A percentile compares a stretch with the other conserved stretches of the same genome.
Conservation (phyloP, 441 rosid genomes). For the Dalechampia spathulata region DNA sequence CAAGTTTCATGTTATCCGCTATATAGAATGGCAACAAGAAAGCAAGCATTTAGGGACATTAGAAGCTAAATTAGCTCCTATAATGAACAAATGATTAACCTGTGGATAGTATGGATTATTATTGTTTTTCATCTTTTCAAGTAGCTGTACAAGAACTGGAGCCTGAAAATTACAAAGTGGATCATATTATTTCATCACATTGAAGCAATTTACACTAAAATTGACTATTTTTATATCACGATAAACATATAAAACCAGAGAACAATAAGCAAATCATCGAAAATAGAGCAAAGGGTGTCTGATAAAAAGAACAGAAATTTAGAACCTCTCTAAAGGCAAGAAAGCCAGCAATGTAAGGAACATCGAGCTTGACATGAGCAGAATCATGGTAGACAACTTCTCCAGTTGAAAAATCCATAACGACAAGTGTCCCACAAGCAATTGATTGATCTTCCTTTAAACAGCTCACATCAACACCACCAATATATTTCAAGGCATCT, state of each 20-base stretch:
- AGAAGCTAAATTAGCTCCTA: neutral
- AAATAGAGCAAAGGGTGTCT: neutral
- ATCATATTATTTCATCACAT: too few relatives aligned
- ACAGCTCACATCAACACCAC: conserved; percentile 85
- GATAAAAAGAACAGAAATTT: neutral
- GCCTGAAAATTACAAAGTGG: conserved; percentile 31
- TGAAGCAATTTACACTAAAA: neutral
- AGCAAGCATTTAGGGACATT: neutral
- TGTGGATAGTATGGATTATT: conserved; percentile 57
- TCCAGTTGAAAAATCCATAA: conserved; percentile 46
- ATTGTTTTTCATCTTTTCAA: conserved; percentile 55
- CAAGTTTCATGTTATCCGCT: neutral
- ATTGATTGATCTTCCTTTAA: conserved; percentile 56
- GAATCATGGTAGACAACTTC: conserved; percentile 44
- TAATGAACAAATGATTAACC: conserved; percentile 27
- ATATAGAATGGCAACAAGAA: neutral
- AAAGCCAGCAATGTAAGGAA: conserved; percentile 78
- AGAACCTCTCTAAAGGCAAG: conserved; percentile 86
- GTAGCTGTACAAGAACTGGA: conserved; percentile 52
- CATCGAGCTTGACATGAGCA: conserved; percentile 34
- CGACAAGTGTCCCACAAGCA: conserved; percentile 74
- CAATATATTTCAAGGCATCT: conserved; percentile 50
- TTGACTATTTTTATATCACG: neutral
- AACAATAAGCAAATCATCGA: neutral
- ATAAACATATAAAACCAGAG: neutral